Evolutionary conservation across 768 basidiomycete species (phyloP).

Genomic region (Auricularia sp.): DNA sequence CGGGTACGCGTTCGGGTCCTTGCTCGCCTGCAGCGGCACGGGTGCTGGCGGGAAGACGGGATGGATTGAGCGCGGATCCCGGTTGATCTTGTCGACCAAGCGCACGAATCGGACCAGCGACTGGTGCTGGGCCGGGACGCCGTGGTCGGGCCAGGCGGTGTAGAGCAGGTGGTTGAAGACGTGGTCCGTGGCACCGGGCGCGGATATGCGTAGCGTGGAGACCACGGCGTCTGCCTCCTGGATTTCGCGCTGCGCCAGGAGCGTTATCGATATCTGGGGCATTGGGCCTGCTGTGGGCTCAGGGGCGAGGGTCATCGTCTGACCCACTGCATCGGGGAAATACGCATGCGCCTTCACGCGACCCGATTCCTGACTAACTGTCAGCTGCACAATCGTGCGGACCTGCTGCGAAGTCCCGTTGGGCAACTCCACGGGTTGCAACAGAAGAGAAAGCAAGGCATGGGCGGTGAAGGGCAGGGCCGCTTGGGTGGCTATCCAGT

Average conservation of each 20-base stretch:
- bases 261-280: conserved; percentile 47
- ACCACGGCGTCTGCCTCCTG: conserved; percentile 51
- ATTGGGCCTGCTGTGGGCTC: conserved; percentile 38
- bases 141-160: conserved; percentile 75
- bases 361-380: conserved; percentile 58
- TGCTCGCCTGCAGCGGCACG: neutral
- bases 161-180: conserved; percentile 63
- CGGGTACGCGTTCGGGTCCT: conserved; percentile 44
- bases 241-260: conserved; percentile 36
- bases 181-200: conserved; percentile 17
- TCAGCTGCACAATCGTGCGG: conserved; percentile 75
- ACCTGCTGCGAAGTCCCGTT: conserved; percentile 24
- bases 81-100: conserved; percentile 56
- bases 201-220: conserved; percentile 47
- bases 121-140: conserved; percentile 62
- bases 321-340: conserved; percentile 53
- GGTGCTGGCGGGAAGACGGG: conserved; percentile 9
- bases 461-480: conserved; percentile 62
- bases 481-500: conserved; percentile 84
- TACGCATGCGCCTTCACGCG: conserved; percentile 68
- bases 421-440: conserved; percentile 33
- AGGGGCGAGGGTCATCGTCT: conserved; percentile 24
- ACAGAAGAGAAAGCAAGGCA: conserved; percentile 63
- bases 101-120: conserved; percentile 50
- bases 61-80: conserved; percentile 27